Conservation (phyloP, 495 filamentous ascomycete species). For the Achaetomiella virescens region DNA sequence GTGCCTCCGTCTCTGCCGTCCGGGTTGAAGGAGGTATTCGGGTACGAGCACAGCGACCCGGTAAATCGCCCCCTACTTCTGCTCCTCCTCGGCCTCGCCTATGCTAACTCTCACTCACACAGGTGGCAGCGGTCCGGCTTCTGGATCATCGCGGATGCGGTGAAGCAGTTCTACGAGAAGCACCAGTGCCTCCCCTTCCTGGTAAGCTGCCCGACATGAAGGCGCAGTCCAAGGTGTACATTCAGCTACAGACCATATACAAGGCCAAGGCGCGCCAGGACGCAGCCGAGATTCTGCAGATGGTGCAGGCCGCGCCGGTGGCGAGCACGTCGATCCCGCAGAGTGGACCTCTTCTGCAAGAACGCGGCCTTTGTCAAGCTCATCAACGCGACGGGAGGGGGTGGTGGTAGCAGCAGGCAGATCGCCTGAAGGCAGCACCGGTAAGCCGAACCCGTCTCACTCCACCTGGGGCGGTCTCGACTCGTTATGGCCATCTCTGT, state of each 20-base stretch:
- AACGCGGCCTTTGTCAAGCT: slow-evolving; percentile 90
- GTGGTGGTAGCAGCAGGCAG: slow-evolving; percentile 12
- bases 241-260: slow-evolving; percentile 89
- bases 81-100: slow-evolving; percentile 3
- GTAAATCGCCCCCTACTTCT: slow-evolving; percentile 26
- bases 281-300: slow-evolving; percentile 64
- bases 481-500: not conserved
- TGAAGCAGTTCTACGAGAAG: slow-evolving; percentile 64
- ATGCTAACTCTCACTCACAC: slow-evolving; percentile 15
- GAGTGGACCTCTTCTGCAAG: slow-evolving; percentile 95
- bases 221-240: slow-evolving; percentile 84
- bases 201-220: slow-evolving; percentile 97
- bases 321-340: slow-evolving; percentile 54
- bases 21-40: slow-evolving; percentile 70
- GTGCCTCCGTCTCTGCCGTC: slow-evolving; percentile 53
- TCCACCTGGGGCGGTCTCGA: slow-evolving; percentile 2
- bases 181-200: slow-evolving; percentile 74
- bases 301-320: slow-evolving; percentile 54
- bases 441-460: slow-evolving; percentile 21
- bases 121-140: slow-evolving; percentile 53
- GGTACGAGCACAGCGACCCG: slow-evolving; percentile 45
- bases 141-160: slow-evolving; percentile 84
- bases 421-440: slow-evolving; percentile 27
- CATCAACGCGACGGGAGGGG: slow-evolving; percentile 47
- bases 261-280: slow-evolving; percentile 82